A percentile compares a stretch with the other conserved stretches of the same genome.
phyloP scores from a whole-genome alignment of 805 yeast species.

The Clavispora asparagi region DNA sequence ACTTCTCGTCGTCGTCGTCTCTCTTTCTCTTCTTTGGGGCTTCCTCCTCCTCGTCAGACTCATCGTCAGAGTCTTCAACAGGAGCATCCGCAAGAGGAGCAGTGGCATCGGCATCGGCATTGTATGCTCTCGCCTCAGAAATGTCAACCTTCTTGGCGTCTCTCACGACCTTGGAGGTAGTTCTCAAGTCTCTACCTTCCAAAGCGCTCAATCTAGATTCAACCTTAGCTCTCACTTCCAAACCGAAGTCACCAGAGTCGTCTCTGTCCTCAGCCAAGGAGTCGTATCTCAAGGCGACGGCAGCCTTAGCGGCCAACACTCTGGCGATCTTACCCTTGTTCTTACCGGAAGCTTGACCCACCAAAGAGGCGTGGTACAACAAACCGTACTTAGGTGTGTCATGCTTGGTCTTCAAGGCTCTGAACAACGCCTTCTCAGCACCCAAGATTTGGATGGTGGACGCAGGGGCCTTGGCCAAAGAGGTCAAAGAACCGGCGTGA shows the following conservation, averaged over 20 bases:
- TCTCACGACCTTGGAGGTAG: slow-evolving; percentile 76
- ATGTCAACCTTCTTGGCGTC: slow-evolving; percentile 84
- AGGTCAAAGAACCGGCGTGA: slow-evolving; percentile 96
- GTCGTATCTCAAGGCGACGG: slow-evolving; percentile 94
- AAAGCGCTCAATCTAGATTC: slow-evolving; percentile 90
- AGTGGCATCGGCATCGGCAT: slow-evolving; percentile 80
- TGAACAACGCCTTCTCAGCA: slow-evolving; percentile 94
- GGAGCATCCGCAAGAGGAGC: slow-evolving; percentile 40
- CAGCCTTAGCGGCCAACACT: slow-evolving; percentile 97
- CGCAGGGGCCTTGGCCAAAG: slow-evolving; percentile 96
- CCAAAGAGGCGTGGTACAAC: slow-evolving; percentile 90
- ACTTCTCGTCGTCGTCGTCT: slow-evolving; percentile 15
- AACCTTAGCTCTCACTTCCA: slow-evolving; percentile 85
- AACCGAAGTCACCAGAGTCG: slow-evolving; percentile 91
- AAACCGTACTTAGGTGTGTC: slow-evolving; percentile 96
- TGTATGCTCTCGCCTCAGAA: slow-evolving; percentile 80
- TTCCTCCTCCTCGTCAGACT: slow-evolving; percentile 10
- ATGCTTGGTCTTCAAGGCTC: slow-evolving; percentile 95
- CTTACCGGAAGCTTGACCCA: slow-evolving; percentile 90
- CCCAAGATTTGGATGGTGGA: slow-evolving; percentile 97
- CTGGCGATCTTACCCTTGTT: slow-evolving; percentile 99
- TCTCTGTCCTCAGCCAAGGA: slow-evolving; percentile 96
- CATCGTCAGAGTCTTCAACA: slow-evolving; percentile 22
- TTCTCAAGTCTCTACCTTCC: slow-evolving; percentile 95
- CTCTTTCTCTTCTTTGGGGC: slow-evolving; percentile 15